Base-by-base conservation (phyloP, 208 protist genomes). In the Crithidia expoeki region DNA sequence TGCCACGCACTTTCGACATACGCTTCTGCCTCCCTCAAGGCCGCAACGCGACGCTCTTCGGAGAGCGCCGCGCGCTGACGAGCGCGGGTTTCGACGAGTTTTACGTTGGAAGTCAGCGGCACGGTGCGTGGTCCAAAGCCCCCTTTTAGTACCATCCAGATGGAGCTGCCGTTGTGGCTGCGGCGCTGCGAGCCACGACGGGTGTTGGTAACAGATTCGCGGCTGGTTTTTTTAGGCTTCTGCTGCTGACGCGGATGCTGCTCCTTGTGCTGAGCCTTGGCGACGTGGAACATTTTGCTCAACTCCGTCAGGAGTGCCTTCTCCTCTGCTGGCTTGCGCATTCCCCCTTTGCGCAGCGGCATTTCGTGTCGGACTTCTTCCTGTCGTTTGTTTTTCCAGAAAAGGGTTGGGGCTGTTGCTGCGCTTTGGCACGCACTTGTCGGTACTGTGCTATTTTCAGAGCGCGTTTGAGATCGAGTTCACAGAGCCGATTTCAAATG, bases 81-180 rank as follows among this genome's bases (percentile, higher is more conserved):
- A 0, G 77, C 76, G 19, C 71, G 72, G 7, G 19, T 12, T 10
- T 33, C 40, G 0, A 81, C 69, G 21, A 11, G 2, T 1, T 4
- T 6, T 0, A 27, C 19, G 25, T 80, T 38, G 1, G 68, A 17
- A 1, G 68, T 51, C 5, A 60, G 63, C 12, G 88, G 88, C 10
- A 90, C 82, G 3, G 38, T 55, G 38, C 25, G 38, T 1, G 59
- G 52, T 23, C 72, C 33, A 64, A 95, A 93, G 40, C 85, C 85
- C 28, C 90, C 90, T 55, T 95, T 95, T 34, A 95, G 60, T n/a
- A 86, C 64, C 23, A 95, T 83, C 88, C 90, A 95, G 10, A 95
- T 66, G 0, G 84, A 85, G 5, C 88, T 88, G 4, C 90, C 88
- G 34, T 71, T 44, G 7, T 36, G 19, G 75, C 69, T 69, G 56